A percentile compares a stretch with the other conserved stretches of the same genome.
Evolutionary conservation across 352 stramenopile genomes (phyloP).

Genomic region (Globisporangium okanoganense): DNA sequence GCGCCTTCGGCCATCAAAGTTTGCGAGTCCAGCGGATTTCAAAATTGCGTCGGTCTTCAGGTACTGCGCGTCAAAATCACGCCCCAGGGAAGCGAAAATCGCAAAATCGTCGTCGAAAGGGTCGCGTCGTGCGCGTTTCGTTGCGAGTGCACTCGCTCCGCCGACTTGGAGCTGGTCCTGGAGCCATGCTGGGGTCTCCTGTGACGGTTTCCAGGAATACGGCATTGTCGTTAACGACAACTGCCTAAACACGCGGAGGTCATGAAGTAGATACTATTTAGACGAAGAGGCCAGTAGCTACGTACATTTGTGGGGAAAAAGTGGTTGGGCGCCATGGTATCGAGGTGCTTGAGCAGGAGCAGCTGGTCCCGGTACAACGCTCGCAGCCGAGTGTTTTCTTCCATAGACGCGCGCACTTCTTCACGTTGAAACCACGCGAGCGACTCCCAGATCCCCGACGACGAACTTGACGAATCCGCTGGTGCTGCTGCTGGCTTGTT

Average conservation of each 20-base stretch:
- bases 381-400: conserved; percentile 30
- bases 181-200: too few species aligned
- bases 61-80: conserved; percentile 26
- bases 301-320: too few species aligned
- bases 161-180: too few species aligned
- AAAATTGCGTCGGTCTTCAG: conserved; percentile 23
- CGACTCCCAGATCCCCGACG: conserved; percentile 22
- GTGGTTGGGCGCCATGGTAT: conserved; percentile 8
- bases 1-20: conserved; percentile 19
- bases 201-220: too few species aligned
- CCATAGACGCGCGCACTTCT: conserved; percentile 22
- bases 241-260: too few species aligned
- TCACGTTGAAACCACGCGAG: conserved; percentile 31
- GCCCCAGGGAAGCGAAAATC: conserved; percentile 30
- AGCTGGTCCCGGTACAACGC: conserved; percentile 30
- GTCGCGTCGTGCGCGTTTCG: background rate
- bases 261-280: too few species aligned
- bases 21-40: conserved; percentile 15
- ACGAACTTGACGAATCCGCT: background rate
- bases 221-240: too few species aligned
- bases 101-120: conserved; percentile 9
- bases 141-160: background rate
- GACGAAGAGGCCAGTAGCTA: too few species aligned
- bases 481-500: background rate
- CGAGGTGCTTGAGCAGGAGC: conserved; percentile 26